Evolutionary conservation across 306 rosid species (phyloP), one percentile per base, ranked within the genome.

Genomic region (Begonia fuchsioides): DNA sequence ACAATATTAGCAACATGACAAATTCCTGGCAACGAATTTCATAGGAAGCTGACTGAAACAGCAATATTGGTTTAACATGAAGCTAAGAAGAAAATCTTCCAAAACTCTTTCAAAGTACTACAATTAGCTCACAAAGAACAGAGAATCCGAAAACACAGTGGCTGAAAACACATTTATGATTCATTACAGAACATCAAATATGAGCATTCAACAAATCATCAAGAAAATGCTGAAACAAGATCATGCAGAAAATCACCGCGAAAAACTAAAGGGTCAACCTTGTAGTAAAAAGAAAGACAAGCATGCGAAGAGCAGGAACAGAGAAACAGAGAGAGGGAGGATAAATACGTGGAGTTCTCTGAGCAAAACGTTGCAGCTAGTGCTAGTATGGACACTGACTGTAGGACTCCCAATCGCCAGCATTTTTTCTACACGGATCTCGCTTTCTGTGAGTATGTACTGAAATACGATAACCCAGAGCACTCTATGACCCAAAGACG

Each of bases 341-440:
- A n/a, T 50, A 54, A n/a, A 57, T 38, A 90, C 97, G 93, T 90
- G 92, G 54, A 90, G 97, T 69, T 90, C 94, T 69, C 70, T 76
- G 70, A 90, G 94, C 72, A 90, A 72, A 68, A 68, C 82, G 74
- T 81, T 68, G 68, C 94, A 90, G 68, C 65, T 72, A 67, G 80
- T 56, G 67, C 68, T 81, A 12, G 76, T 51, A 20, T 67, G 77
- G 57, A 79, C 43, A 67, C 79, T 63, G 51, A 78, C 17, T 57
- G 62, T 63, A 67, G 90, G 71, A 72, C 69, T 79, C 56, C 94
- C 94, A 68, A 84, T 52, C 40, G 93, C 84, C 62, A 90, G 68
- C 97, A 90, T 90, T 73, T 58, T 70, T 54, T 3, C 55, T 8
- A n/a, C 56, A 18, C 69, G 50, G 72, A 70, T 54, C 69, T 56